phyloP scores from a whole-genome alignment of 192 early-diverging fungal species.

The Coemansia sp. region DNA sequence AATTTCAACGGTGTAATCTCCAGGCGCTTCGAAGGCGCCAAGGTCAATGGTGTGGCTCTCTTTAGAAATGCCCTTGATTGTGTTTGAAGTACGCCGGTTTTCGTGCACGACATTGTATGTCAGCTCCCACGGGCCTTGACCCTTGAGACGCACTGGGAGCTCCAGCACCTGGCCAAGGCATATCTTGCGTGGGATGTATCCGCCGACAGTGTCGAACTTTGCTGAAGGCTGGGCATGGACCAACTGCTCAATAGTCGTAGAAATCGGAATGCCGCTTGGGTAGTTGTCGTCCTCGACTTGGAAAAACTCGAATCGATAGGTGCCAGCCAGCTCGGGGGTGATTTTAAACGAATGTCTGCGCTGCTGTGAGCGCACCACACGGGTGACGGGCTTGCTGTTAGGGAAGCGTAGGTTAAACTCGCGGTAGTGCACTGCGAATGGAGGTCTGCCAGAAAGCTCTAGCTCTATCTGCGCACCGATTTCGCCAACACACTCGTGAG shows the following conservation, averaged over 20 bases:
- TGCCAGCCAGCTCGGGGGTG: slow-evolving; percentile 43
- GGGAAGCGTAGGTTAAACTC: slow-evolving; percentile 42
- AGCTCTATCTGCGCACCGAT: slow-evolving; percentile 45
- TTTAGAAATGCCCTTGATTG: slow-evolving; percentile 19
- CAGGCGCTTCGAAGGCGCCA: slow-evolving; percentile 24
- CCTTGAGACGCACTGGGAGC: slow-evolving; percentile 56
- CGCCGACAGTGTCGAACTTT: slow-evolving; percentile 18
- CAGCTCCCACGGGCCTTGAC: slow-evolving; percentile 57
- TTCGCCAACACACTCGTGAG: slow-evolving; percentile 51
- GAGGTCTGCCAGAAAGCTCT: slow-evolving; percentile 45
- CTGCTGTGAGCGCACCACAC: slow-evolving; percentile 36
- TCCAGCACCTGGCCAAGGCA: slow-evolving; percentile 34
- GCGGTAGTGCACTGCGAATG: slow-evolving; percentile 47
- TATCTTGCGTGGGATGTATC: slow-evolving; percentile 7
- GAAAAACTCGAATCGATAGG: slow-evolving; percentile 48
- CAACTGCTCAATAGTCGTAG: slow-evolving; percentile 18
- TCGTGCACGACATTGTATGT: slow-evolving; percentile 39
- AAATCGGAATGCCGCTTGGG: slow-evolving; percentile 41
- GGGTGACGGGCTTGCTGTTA: slow-evolving; percentile 17
- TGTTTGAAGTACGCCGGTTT: slow-evolving; percentile 12
- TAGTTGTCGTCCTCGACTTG: slow-evolving; percentile 49
- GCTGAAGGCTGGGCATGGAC: slow-evolving; percentile 53
- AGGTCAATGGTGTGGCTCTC: slow-evolving; percentile 26
- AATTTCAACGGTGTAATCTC: slow-evolving; percentile 41
- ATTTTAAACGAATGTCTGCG: slow-evolving; percentile 33